Evolutionary conservation across 1,284 basidiomycete species (phyloP), one percentile per base, ranked within the genome.

Genomic region (Marasmius fiardii): DNA sequence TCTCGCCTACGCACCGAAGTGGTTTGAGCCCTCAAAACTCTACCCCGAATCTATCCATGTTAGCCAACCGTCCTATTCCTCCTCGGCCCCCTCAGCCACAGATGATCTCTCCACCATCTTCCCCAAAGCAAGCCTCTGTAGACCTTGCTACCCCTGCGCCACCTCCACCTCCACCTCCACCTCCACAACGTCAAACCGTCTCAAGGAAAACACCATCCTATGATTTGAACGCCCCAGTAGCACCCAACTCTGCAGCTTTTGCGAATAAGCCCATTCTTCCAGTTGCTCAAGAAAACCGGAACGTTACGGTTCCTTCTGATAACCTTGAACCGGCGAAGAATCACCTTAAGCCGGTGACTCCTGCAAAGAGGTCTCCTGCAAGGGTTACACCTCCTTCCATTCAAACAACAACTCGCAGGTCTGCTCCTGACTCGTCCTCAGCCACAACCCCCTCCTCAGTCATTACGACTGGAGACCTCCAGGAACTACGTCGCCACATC

Each of bases 401-500:
- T 44, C 53, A 53, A 43, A 56, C 26, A 43, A 56, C 26, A 52
- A 52, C 16, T 45, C 57, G n/a, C 37, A 56, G 20, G 23, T 26
- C 20, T 20, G 26, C 31, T 3, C 2, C 26, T n/a, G 47, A 28
- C 14, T n/a, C 3, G 10, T 18, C 47, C 33, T 18, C 47, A 26
- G 10, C 10, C 26, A 33, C 43, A n/a, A 44, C 24, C 24, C 28
- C 47, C 4, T 18, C 58, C 52, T 60, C 63, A 49, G 54, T 63
- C 8, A 57, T 71, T 16, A 64, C 67, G 7, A 65, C 67, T 39
- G 63, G 62, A 39, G 72, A 85, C 56, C 79, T 86, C 33, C 73
- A 76, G 12, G 87, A 91, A 50, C 78, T 95, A 67, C 85, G 88
- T 24, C 75, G 78, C 23, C 74, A 91, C 54, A 73, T 95, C n/a